Percentiles rank a stretch among this genome's conserved stretches.
phyloP scores from a whole-genome alignment of 805 yeast species.

The Metschnikowia picachoensis region DNA sequence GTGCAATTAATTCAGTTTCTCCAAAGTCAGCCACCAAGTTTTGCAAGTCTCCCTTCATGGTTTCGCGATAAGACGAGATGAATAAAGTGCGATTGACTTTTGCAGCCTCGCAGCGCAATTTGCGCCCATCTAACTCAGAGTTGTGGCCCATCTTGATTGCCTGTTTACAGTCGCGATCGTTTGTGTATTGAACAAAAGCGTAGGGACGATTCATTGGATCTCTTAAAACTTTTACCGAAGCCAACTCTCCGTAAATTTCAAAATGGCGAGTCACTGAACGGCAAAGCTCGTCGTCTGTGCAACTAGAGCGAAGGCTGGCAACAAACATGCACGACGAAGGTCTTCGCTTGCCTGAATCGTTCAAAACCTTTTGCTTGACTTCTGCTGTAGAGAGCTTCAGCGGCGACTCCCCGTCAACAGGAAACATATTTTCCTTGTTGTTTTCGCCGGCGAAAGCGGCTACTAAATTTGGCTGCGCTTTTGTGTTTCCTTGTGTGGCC shows the following conservation, averaged over 20 bases:
- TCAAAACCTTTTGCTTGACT: neutral
- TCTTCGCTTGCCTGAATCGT: slow-evolving; percentile 9
- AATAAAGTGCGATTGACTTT: slow-evolving; percentile 85
- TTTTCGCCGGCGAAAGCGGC: slow-evolving; percentile 3
- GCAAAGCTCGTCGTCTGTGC: slow-evolving; percentile 68
- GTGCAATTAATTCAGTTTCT: slow-evolving; percentile 64
- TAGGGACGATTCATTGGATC: slow-evolving; percentile 82
- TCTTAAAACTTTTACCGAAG: slow-evolving; percentile 75
- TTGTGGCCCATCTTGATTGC: slow-evolving; percentile 73
- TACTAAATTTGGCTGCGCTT: neutral
- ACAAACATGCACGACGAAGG: slow-evolving; percentile 90
- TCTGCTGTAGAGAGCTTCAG: neutral
- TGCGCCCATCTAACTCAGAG: slow-evolving; percentile 64
- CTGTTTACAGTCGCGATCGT: slow-evolving; percentile 60
- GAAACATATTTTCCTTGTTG: slow-evolving; percentile 10
- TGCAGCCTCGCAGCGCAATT: slow-evolving; percentile 85
- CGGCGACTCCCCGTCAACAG: neutral
- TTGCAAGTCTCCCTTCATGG: slow-evolving; percentile 33
- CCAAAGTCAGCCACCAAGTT: slow-evolving; percentile 54
- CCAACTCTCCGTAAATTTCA: slow-evolving; percentile 63
- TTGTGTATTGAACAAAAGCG: slow-evolving; percentile 84
- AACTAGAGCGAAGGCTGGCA: slow-evolving; percentile 67
- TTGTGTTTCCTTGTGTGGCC: neutral
- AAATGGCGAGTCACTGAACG: slow-evolving; percentile 67
- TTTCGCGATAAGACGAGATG: slow-evolving; percentile 35